These are phyloP conservation scores for Phytophthora pistaciae DNA, from an alignment of 352 stramenopile species.

Conservation along the genomic window DNA sequence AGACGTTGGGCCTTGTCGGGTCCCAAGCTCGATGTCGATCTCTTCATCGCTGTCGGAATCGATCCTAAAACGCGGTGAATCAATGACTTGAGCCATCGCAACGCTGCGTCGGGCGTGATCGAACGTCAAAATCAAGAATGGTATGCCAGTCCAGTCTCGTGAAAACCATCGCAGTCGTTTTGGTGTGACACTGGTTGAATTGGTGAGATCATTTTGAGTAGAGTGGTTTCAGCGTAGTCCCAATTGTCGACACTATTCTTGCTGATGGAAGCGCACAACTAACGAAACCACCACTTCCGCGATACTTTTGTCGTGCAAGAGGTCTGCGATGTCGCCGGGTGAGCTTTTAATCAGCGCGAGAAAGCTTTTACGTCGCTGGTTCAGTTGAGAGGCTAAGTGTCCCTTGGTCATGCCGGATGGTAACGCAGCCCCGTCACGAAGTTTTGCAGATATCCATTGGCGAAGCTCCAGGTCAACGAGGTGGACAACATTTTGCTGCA, in stretches of 20 bases:
- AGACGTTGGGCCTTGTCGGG: background rate
- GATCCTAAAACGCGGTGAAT: constrained; percentile 26
- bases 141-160: background rate
- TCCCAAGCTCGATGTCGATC: constrained; percentile 42
- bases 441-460: constrained; percentile 58
- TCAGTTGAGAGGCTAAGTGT: constrained; percentile 46
- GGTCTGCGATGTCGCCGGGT: constrained; percentile 4
- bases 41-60: constrained; percentile 39
- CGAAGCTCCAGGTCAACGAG: constrained; percentile 66
- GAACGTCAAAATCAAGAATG: constrained; percentile 20
- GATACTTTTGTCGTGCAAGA: constrained; percentile 6
- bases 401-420: constrained; percentile 12
- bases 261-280: constrained; percentile 31
- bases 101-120: background rate
- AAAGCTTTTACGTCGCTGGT: constrained; percentile 51
- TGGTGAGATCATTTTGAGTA: background rate
- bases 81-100: constrained; percentile 34
- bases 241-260: constrained; percentile 29
- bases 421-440: constrained; percentile 28
- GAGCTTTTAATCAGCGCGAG: constrained; percentile 44
- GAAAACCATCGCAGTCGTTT: constrained; percentile 9
- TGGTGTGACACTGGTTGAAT: background rate
- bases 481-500: constrained; percentile 46
- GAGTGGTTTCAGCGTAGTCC: constrained; percentile 18
- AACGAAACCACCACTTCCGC: constrained; percentile 36